Percentiles rank a stretch among this genome's conserved stretches.
Evolutionary conservation across 179 eudicot genomes (phyloP).

Genomic region (Heliamphora ciliata): DNA sequence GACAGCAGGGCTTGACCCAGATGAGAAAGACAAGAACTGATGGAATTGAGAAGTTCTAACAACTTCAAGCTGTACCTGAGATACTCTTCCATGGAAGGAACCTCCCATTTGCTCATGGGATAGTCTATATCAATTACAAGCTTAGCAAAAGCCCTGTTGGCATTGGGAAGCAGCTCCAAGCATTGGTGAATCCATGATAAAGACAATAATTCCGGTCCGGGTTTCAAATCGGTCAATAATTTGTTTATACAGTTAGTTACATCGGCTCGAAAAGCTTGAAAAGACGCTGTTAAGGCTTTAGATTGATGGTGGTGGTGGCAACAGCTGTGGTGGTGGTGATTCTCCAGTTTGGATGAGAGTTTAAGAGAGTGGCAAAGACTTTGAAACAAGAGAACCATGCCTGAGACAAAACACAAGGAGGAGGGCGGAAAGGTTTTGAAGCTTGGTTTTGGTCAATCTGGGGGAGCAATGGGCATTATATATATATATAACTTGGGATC

Average conservation of each 20-base stretch:
- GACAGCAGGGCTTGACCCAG: conserved; percentile 36
- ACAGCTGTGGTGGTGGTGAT: conserved; percentile 22
- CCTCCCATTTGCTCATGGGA: conserved; percentile 48
- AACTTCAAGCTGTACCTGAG: conserved; percentile 39
- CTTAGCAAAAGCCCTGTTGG: conserved; percentile 50
- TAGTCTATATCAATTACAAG: conserved; percentile 45
- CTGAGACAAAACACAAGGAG: not conserved
- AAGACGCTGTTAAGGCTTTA: conserved; percentile 26
- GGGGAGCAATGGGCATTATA: not conserved
- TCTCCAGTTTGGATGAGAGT: conserved; percentile 33
- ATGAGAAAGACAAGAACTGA: conserved; percentile 39
- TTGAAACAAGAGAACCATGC: conserved; percentile 36
- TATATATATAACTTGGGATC: not conserved
- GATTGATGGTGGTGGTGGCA: conserved; percentile 11
- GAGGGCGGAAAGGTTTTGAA: not conserved
- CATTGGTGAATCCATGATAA: conserved; percentile 28
- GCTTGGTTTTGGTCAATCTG: not conserved
- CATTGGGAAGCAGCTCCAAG: conserved; percentile 29
- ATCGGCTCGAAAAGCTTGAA: conserved; percentile 32
- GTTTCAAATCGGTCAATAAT: conserved; percentile 19
- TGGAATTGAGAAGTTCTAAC: conserved; percentile 40
- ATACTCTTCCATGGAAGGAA: conserved; percentile 34
- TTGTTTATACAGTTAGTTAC: conserved; percentile 26
- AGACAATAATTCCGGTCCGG: conserved; percentile 26
- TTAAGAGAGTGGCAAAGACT: conserved; percentile 24